Evolutionary conservation across 352 stramenopile species (phyloP).

Genomic region (Phytophthora pinifolia): DNA sequence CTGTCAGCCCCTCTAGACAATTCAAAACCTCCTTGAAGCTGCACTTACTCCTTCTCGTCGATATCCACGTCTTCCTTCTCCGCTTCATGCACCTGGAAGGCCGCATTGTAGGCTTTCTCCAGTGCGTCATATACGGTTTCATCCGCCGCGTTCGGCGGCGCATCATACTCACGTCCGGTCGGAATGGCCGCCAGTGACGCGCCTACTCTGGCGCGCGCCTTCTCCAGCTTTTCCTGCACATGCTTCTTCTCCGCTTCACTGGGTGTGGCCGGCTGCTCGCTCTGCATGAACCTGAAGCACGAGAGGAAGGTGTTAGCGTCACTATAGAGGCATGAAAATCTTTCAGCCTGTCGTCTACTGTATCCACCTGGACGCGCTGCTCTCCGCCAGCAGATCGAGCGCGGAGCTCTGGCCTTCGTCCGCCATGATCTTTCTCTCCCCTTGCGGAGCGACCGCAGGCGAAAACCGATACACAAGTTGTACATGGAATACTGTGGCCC

Average conservation of each 20-base stretch:
- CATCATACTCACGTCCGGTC: conserved; percentile 60
- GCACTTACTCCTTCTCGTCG: conserved; percentile 5
- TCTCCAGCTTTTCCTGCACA: conserved; percentile 43
- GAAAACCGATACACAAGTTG: conserved; percentile 9
- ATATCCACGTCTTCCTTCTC: conserved; percentile 6
- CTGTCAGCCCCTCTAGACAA: conserved; percentile 7
- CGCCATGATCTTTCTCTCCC: conserved; percentile 14
- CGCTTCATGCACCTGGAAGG: conserved; percentile 35
- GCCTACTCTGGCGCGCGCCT: conserved; percentile 36
- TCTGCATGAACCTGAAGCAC: conserved; percentile 1
- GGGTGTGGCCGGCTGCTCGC: conserved; percentile 6
- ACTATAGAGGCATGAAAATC: background rate
- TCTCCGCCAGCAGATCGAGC: conserved; percentile 18
- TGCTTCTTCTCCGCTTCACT: conserved; percentile 34
- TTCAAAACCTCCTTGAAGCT: conserved; percentile 10
- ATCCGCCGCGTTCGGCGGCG: conserved; percentile 30
- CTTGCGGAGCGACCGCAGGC: conserved; percentile 3
- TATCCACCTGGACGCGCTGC: conserved; percentile 20
- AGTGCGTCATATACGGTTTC: conserved; percentile 50
- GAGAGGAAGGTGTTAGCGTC: background rate
- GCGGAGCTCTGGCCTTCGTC: conserved; percentile 6
- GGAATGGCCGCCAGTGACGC: conserved; percentile 35
- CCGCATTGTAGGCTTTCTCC: conserved; percentile 60
- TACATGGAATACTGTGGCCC: conserved; percentile 3
- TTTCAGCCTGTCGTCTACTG: background rate